phyloP scores from a whole-genome alignment of 176 grass and related monocot species.

The Paspalum notatum region DNA sequence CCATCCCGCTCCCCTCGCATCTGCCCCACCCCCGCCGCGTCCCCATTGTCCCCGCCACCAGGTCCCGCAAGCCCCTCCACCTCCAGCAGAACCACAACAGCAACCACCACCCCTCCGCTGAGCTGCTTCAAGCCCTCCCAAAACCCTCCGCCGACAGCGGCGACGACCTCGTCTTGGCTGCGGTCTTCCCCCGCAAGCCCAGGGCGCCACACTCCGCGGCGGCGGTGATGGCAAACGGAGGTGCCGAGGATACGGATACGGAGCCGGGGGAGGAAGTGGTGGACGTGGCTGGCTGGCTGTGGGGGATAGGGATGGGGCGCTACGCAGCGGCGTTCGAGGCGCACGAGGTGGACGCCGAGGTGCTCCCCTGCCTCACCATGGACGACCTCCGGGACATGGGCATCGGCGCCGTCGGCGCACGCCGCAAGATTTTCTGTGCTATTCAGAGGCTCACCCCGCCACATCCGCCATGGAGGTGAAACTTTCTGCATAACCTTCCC shows the following conservation, averaged over 20 bases:
- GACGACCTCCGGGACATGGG: conserved; percentile 80
- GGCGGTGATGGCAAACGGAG: background rate
- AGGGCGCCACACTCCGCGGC: background rate
- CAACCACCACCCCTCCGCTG: background rate
- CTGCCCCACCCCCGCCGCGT: conserved; percentile 46
- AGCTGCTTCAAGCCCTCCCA: conserved; percentile 8
- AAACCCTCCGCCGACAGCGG: conserved; percentile 27
- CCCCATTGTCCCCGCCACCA: conserved; percentile 29
- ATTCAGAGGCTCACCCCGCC: conserved; percentile 55
- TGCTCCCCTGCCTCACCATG: conserved; percentile 65
- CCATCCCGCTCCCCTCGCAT: conserved; percentile 46
- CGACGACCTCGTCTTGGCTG: conserved; percentile 33
- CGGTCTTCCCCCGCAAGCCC: conserved; percentile 39
- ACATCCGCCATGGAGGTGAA: conserved; percentile 40
- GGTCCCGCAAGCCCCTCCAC: conserved; percentile 39
- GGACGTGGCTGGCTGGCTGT: conserved; percentile 53
- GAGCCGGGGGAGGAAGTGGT: conserved; percentile 22
- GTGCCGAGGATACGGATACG: conserved; percentile 23
- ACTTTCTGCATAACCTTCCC: conserved; percentile 26
- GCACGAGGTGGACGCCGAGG: conserved; percentile 66
- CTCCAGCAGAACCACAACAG: background rate
- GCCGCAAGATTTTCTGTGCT: conserved; percentile 68
- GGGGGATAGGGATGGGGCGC: conserved; percentile 54
- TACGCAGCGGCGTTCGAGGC: conserved; percentile 58
- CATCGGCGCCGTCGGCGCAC: conserved; percentile 61